Evolutionary conservation across 352 stramenopile species (phyloP).

Genomic region (Stephanocyclus meneghinianus): DNA sequence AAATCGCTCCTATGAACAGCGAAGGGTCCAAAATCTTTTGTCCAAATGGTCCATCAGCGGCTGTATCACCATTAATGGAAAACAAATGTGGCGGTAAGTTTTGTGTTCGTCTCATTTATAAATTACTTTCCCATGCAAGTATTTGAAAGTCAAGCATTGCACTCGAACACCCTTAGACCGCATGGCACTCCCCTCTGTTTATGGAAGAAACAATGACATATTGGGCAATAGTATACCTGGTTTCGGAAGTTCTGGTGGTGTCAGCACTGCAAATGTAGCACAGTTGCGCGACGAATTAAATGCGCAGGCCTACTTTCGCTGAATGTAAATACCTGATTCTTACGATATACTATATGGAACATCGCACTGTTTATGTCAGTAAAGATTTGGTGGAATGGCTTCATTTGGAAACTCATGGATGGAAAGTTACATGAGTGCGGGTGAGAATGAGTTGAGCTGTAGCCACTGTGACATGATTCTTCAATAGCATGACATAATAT

Average conservation of each 20-base stretch:
- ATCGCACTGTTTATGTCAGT: background rate
- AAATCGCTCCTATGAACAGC: constrained; percentile 78
- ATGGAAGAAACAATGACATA: constrained; percentile 66
- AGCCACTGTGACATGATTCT: background rate
- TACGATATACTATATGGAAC: background rate
- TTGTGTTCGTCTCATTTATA: too few relatives aligned
- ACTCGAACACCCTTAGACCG: constrained; percentile 29
- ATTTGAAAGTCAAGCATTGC: too few relatives aligned
- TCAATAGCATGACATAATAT: background rate
- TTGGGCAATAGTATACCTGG: constrained; percentile 80
- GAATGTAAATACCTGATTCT: background rate
- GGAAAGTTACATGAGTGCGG: background rate
- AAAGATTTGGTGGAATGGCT: background rate
- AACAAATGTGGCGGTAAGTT: constrained; percentile 73
- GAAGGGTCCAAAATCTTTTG: constrained; percentile 80
- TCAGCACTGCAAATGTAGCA: constrained; percentile 5
- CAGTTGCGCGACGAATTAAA: constrained; percentile 40
- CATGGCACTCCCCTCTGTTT: constrained; percentile 67
- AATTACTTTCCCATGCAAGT: too few relatives aligned
- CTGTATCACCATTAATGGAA: constrained; percentile 79
- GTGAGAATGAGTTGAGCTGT: background rate
- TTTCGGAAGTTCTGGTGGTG: constrained; percentile 64
- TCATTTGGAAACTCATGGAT: background rate
- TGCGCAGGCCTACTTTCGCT: constrained; percentile 46
- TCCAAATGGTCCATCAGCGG: constrained; percentile 70